A percentile compares a stretch with the other conserved stretches of the same genome.
Evolutionary conservation across 106 monocot species (phyloP).

Genomic region (Amphibolis antarctica): DNA sequence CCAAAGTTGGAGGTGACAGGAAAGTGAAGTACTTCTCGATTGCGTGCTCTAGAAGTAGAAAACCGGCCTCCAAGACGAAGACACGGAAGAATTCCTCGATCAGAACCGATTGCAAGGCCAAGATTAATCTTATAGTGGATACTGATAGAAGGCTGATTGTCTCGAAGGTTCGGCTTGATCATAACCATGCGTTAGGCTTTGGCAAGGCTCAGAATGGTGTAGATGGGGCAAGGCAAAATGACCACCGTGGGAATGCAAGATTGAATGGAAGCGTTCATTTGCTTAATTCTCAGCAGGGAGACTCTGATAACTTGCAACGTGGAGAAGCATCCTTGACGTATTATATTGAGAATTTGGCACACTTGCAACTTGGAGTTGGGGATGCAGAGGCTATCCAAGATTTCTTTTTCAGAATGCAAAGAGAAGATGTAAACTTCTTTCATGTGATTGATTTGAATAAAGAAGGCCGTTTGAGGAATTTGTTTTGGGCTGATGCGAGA

Average conservation of each 20-base stretch:
- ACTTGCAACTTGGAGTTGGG: neutral
- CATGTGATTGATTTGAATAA: constrained; percentile 12
- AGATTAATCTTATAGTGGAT: constrained; percentile 5
- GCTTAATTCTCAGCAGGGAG: neutral
- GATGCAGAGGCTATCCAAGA: constrained; percentile 11
- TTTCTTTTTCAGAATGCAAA: constrained; percentile 7
- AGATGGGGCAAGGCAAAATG: neutral
- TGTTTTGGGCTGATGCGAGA: constrained; percentile 15
- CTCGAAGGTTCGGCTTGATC: constrained; percentile 1
- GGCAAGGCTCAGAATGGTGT: neutral
- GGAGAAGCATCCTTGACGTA: neutral
- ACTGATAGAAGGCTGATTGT: neutral
- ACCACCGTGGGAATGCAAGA: neutral
- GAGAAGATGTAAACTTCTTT: constrained; percentile 5
- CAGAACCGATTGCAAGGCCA: constrained; percentile 12
- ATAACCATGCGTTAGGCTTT: constrained; percentile 2
- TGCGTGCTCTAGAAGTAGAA: constrained; percentile 5
- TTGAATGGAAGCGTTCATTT: neutral
- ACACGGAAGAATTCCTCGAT: constrained; percentile 3
- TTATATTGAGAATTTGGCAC: neutral
- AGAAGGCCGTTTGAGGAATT: constrained; percentile 5
- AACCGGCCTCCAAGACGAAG: neutral
- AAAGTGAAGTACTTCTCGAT: constrained; percentile 3
- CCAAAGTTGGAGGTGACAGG: neutral
- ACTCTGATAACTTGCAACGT: neutral